These are phyloP conservation scores for Polychytrium aggregatum DNA, from an alignment of 192 early-diverging fungal genomes.

Conservation along the genomic window DNA sequence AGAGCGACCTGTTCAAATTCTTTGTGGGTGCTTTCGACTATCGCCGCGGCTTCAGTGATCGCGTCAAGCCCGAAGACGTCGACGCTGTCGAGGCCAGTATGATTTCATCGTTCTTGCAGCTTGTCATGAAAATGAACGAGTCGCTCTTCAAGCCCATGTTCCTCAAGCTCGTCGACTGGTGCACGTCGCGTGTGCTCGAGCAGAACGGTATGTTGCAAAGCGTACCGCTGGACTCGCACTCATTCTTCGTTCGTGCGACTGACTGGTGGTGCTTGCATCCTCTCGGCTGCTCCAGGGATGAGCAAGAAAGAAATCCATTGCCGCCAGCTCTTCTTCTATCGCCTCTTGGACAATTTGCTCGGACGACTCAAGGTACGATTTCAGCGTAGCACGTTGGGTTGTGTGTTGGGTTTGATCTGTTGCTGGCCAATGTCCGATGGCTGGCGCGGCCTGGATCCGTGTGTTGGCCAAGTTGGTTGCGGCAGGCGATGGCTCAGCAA, in stretches of 20 bases:
- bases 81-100: constrained; percentile 51
- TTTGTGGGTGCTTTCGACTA: constrained; percentile 53
- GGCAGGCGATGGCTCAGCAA: too few species aligned
- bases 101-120: constrained; percentile 63
- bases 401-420: neutral
- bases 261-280: too few species aligned
- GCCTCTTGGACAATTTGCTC: constrained; percentile 29
- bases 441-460: too few species aligned
- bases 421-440: too few species aligned
- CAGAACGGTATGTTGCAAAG: constrained; percentile 17
- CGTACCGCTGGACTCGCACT: too few species aligned
- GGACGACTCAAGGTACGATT: constrained; percentile 22
- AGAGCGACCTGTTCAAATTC: constrained; percentile 77
- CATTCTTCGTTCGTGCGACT: too few species aligned
- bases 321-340: constrained; percentile 28
- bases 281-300: constrained; percentile 2
- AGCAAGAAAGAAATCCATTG: constrained; percentile 9
- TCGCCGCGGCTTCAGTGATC: constrained; percentile 16
- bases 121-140: constrained; percentile 89
- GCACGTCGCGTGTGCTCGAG: constrained; percentile 16
- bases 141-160: constrained; percentile 89
- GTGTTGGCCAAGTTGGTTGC: too few species aligned
- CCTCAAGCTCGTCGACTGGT: constrained; percentile 77
- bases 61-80: too few species aligned
- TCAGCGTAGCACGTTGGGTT: neutral